These are phyloP conservation scores for Polysphondylium violaceum DNA, from an alignment of 78 protist species.

Conservation along the genomic window DNA sequence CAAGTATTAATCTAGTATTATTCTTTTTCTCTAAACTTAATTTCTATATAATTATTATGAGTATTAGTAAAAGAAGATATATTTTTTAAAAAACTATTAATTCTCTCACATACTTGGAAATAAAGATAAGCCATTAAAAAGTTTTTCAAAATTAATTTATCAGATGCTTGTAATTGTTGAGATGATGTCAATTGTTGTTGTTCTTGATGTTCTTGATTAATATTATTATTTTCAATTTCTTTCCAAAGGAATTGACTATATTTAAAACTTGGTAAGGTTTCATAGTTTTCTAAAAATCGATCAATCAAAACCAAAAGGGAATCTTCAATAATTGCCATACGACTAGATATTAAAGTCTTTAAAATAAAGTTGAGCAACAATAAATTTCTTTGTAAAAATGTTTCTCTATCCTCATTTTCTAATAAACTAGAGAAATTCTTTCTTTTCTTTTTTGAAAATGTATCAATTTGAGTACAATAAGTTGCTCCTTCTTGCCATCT, in stretches of 20 bases:
- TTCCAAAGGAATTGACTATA: slow-evolving; percentile 22
- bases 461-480: slow-evolving; percentile 54
- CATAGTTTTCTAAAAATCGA: slow-evolving; percentile 70
- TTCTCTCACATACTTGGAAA: too few species aligned
- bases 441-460: slow-evolving; percentile 69
- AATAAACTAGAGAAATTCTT: slow-evolving; percentile 35
- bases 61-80: too few species aligned
- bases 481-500: slow-evolving; percentile 63
- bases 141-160: slow-evolving; percentile 18
- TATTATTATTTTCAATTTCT: slow-evolving; percentile 8
- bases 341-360: background rate
- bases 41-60: slow-evolving; percentile 22
- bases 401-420: slow-evolving; percentile 75
- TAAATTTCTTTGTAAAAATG: slow-evolving; percentile 55
- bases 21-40: slow-evolving; percentile 52
- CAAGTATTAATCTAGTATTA: slow-evolving; percentile 34
- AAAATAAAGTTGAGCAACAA: slow-evolving; percentile 35
- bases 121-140: slow-evolving; percentile 19
- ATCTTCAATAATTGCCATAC: slow-evolving; percentile 56
- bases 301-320: slow-evolving; percentile 33
- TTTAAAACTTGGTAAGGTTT: slow-evolving; percentile 47
- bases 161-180: background rate
- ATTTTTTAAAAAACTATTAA: too few species aligned
- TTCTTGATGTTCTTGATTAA: background rate
- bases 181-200: too few species aligned